Percentiles rank a stretch among this genome's conserved stretches.
These are phyloP conservation scores for Nakataea oryzae DNA, from an alignment of 2,329 filamentous ascomycete genomes.

Conservation along the genomic window DNA sequence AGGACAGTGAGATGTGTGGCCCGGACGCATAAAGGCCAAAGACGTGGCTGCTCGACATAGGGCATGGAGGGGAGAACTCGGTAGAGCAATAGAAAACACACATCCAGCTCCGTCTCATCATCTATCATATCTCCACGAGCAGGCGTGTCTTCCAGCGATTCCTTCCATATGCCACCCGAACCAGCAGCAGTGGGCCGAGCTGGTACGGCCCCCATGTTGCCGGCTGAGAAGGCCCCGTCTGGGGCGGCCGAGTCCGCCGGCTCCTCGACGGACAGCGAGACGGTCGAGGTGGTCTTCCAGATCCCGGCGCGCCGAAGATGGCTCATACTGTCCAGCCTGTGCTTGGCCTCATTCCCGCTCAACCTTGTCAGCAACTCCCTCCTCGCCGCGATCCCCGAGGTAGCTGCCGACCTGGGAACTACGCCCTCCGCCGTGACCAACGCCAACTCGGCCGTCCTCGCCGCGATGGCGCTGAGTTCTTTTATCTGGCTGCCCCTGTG, in stretches of 20 bases:
- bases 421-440: slow-evolving; percentile 61
- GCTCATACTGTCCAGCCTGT: not conserved
- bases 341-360: not conserved
- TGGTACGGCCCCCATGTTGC: not conserved
- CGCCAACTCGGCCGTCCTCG: slow-evolving; percentile 61
- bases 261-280: not conserved
- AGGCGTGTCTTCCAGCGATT: not conserved
- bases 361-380: slow-evolving; percentile 50
- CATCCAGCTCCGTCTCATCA: not conserved
- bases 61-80: not conserved
- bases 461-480: slow-evolving; percentile 55
- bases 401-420: slow-evolving; percentile 53
- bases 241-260: not conserved
- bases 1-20: not conserved
- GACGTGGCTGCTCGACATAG: not conserved
- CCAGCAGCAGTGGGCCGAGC: not conserved
- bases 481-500: slow-evolving; percentile 54
- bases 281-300: not conserved
- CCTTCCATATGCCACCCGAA: not conserved
- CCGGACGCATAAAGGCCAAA: not conserved
- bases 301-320: not conserved
- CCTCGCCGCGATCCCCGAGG: slow-evolving; percentile 63
- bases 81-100: not conserved
- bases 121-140: not conserved
- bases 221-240: not conserved